phyloP scores from a whole-genome alignment of 176 grass and related monocot species.

The Raddia guianensis region DNA sequence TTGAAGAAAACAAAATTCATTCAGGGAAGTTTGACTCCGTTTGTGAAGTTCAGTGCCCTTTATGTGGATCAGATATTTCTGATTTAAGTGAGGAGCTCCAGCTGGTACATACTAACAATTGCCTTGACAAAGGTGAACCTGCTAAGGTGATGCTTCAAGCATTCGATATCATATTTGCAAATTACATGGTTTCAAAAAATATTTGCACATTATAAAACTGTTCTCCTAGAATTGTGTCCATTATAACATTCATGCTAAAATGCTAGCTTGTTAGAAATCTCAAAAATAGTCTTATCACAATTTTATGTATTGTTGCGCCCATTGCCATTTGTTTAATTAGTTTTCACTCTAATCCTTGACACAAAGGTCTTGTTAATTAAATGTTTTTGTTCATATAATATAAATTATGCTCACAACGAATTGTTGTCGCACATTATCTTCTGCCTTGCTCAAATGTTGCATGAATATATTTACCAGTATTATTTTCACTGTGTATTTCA shows the following conservation, averaged over 20 bases:
- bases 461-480: background rate
- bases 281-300: background rate
- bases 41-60: constrained; percentile 66
- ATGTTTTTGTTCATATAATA: background rate
- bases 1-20: constrained; percentile 25
- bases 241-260: constrained; percentile 17
- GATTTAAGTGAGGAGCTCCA: constrained; percentile 55
- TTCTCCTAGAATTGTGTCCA: background rate
- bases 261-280: constrained; percentile 15
- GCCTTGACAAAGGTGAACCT: constrained; percentile 62
- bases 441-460: background rate
- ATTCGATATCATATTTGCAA: constrained; percentile 28
- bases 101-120: constrained; percentile 79
- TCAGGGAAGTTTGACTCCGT: constrained; percentile 18
- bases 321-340: background rate
- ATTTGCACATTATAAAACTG: constrained; percentile 18
- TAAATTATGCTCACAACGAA: background rate
- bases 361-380: background rate
- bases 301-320: background rate
- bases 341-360: background rate
- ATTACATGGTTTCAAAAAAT: background rate
- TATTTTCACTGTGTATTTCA: background rate
- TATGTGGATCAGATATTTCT: constrained; percentile 80
- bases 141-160: constrained; percentile 54
- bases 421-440: background rate